These are phyloP conservation scores for Kwoniella botswanensis DNA, from an alignment of 768 basidiomycete species.

Conservation along the genomic window DNA sequence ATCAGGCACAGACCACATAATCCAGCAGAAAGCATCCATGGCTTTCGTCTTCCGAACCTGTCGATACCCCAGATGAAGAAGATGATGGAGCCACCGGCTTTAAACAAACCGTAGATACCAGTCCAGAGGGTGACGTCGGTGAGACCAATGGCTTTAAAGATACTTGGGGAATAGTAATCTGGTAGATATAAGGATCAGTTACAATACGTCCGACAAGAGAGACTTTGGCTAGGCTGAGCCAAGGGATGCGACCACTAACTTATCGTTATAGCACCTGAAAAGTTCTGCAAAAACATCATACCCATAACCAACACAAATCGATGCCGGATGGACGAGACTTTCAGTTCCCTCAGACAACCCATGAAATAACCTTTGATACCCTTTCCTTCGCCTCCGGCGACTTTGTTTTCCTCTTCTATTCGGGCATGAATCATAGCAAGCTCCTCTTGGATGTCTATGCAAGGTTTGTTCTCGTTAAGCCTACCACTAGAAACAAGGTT, in stretches of 20 bases:
- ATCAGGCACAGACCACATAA: constrained; percentile 61
- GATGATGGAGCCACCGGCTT: constrained; percentile 42
- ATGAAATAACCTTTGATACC: constrained; percentile 36
- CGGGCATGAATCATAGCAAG: constrained; percentile 22
- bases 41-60: constrained; percentile 59
- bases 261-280: constrained; percentile 61
- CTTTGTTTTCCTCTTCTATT: constrained; percentile 18
- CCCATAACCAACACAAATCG: constrained; percentile 17
- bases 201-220: too few relatives aligned
- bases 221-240: too few relatives aligned
- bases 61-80: constrained; percentile 59
- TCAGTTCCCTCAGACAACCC: constrained; percentile 34
- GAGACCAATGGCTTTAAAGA: constrained; percentile 64
- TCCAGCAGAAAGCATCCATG: constrained; percentile 61
- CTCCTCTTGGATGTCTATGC: constrained; percentile 44
- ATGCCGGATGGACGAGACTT: constrained; percentile 38
- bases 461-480: background rate
- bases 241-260: constrained; percentile 2
- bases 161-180: constrained; percentile 61
- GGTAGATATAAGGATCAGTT: background rate
- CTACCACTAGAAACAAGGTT: background rate
- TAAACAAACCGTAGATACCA: constrained; percentile 64
- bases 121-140: constrained; percentile 60
- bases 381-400: constrained; percentile 19
- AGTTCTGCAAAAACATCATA: constrained; percentile 38